Percentiles rank a stretch among this genome's conserved stretches.
Conservation (phyloP, 352 stramenopile genomes). For the Globisporangium emineosum region DNA sequence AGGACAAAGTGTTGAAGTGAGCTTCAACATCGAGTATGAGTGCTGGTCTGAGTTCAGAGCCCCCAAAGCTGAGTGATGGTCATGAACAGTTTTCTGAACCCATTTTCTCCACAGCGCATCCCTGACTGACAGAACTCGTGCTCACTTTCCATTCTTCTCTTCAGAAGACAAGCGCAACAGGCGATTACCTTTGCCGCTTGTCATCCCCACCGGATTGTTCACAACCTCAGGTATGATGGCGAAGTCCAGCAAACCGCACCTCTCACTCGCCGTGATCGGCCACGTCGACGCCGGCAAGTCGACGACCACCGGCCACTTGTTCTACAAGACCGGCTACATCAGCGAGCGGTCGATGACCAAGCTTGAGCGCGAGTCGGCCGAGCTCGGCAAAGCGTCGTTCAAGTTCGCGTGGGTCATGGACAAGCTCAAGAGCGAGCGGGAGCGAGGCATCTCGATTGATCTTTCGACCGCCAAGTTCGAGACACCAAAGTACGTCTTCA, state of each 20-base stretch:
- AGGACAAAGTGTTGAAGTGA: too few relatives aligned
- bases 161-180: conserved; percentile 20
- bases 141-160: neutral
- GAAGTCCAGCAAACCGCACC: conserved; percentile 49
- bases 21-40: neutral
- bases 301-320: conserved; percentile 97
- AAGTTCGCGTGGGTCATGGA: conserved; percentile 99
- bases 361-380: conserved; percentile 96
- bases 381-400: conserved; percentile 97
- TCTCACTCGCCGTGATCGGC: conserved; percentile 94
- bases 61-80: neutral
- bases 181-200: too few relatives aligned
- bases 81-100: neutral
- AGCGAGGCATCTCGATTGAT: conserved; percentile 98
- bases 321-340: conserved; percentile 99
- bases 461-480: conserved; percentile 98
- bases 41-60: neutral
- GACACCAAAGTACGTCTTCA: conserved; percentile 96
- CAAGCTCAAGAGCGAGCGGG: conserved; percentile 97
- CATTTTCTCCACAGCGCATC: neutral
- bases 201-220: too few relatives aligned
- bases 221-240: too few relatives aligned
- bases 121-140: too few relatives aligned
- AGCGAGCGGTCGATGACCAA: conserved; percentile 99
- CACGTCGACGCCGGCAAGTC: conserved; percentile 98